Conservation (phyloP, 768 basidiomycete genomes). For the Tulasnella sp. region DNA sequence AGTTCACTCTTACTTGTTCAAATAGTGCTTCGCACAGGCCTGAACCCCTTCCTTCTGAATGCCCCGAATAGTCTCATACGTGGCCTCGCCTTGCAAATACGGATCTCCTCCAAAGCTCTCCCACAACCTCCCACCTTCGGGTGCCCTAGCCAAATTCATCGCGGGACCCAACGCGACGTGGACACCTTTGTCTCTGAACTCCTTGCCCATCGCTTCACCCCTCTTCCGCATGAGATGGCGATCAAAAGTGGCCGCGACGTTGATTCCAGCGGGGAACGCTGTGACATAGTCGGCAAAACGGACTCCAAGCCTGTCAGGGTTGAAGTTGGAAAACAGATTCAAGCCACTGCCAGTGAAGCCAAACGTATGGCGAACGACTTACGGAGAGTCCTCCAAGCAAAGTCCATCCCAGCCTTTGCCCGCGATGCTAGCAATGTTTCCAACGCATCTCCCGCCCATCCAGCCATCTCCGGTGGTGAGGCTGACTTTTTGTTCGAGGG, state of each 20-base stretch:
- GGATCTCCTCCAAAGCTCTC: constrained; percentile 67
- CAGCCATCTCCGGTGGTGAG: constrained; percentile 26
- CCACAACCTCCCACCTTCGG: constrained; percentile 81
- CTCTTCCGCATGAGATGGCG: constrained; percentile 65
- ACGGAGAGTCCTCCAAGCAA: constrained; percentile 46
- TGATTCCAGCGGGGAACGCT: constrained; percentile 76
- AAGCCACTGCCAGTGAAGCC: background rate
- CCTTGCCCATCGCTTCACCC: constrained; percentile 67
- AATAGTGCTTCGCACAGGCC: constrained; percentile 75
- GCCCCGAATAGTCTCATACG: constrained; percentile 69
- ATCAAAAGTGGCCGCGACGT: constrained; percentile 70
- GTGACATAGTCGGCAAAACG: constrained; percentile 62
- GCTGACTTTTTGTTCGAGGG: constrained; percentile 29
- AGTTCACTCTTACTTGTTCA: constrained; percentile 47
- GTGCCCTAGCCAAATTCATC: constrained; percentile 79
- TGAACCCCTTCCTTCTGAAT: constrained; percentile 69
- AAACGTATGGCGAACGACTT: background rate
- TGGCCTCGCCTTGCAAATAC: constrained; percentile 65
- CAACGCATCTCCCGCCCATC: constrained; percentile 16
- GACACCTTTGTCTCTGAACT: constrained; percentile 75
- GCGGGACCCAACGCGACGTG: constrained; percentile 47
- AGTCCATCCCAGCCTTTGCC: constrained; percentile 14
- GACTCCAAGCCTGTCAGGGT: constrained; percentile 44
- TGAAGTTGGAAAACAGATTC: background rate
- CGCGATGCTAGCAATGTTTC: constrained; percentile 17